These are phyloP conservation scores for Berberis thunbergii DNA, from an alignment of 164 flowering plant species.

Conservation along the genomic window DNA sequence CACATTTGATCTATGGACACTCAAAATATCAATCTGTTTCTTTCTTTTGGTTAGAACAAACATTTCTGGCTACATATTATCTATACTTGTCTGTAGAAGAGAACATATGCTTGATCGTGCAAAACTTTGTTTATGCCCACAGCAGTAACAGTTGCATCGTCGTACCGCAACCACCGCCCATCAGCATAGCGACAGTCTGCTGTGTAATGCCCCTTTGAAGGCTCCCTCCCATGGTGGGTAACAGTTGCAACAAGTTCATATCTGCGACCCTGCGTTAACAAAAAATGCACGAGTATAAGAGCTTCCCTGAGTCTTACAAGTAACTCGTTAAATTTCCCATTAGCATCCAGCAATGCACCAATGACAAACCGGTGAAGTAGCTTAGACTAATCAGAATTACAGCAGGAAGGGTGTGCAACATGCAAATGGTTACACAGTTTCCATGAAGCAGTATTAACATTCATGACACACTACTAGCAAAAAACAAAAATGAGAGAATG, in stretches of 20 bases:
- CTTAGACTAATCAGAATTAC: no score
- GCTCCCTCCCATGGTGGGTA: slow-evolving; percentile 88
- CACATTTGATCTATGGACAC: no score
- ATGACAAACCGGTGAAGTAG: background rate
- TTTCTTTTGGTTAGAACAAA: background rate
- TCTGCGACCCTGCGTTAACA: slow-evolving; percentile 50
- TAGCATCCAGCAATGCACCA: background rate
- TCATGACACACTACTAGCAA: background rate
- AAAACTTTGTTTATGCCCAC: slow-evolving; percentile 52
- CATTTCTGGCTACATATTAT: slow-evolving; percentile 5
- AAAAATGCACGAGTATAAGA: background rate
- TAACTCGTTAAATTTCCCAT: background rate
- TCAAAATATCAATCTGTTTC: no score
- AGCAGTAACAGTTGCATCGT: slow-evolving; percentile 69
- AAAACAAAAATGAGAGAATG: background rate
- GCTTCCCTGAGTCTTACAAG: background rate
- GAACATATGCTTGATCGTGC: slow-evolving; percentile 88
- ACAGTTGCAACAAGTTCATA: slow-evolving; percentile 87
- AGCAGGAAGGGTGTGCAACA: no score
- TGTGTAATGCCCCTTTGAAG: slow-evolving; percentile 88
- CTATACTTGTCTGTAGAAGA: slow-evolving; percentile 62
- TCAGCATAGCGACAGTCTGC: slow-evolving; percentile 57
- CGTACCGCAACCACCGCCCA: slow-evolving; percentile 75
- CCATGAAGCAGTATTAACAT: background rate
- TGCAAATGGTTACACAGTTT: background rate